Percentiles rank a stretch among this genome's conserved stretches.
phyloP scores from a whole-genome alignment of 2,329 filamentous ascomycete species.

The Pseudogymnoascus sp. region DNA sequence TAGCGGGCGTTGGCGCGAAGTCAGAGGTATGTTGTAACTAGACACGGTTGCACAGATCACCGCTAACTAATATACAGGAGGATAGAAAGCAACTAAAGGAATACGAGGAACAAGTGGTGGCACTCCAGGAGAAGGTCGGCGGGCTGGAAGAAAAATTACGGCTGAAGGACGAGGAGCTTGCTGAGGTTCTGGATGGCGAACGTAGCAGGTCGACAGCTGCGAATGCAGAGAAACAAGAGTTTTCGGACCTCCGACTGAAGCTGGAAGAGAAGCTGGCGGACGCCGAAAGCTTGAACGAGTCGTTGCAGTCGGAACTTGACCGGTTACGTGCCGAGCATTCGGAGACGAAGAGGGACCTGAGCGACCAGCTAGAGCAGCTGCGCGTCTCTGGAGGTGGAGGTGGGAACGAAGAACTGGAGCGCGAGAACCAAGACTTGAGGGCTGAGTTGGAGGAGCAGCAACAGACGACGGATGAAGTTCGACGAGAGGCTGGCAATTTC shows the following conservation, averaged over 20 bases:
- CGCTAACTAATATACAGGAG: slow-evolving; percentile 34
- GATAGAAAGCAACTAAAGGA: slow-evolving; percentile 69
- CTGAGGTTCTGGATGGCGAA: slow-evolving; percentile 49
- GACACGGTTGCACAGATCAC: neutral
- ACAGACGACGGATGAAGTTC: slow-evolving; percentile 77
- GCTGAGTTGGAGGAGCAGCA: slow-evolving; percentile 63
- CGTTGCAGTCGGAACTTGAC: slow-evolving; percentile 71
- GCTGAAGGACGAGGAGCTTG: slow-evolving; percentile 64
- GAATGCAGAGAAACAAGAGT: slow-evolving; percentile 61
- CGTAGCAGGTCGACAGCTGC: slow-evolving; percentile 43
- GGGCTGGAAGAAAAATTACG: slow-evolving; percentile 61
- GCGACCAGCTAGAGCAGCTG: slow-evolving; percentile 52
- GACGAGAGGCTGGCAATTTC: slow-evolving; percentile 73
- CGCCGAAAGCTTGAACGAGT: slow-evolving; percentile 69
- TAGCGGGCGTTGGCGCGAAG: slow-evolving; percentile 31
- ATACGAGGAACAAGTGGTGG: slow-evolving; percentile 69
- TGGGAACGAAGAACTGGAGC: slow-evolving; percentile 46
- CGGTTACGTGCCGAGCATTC: slow-evolving; percentile 61
- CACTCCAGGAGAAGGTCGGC: slow-evolving; percentile 66
- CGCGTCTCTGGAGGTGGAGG: slow-evolving; percentile 29
- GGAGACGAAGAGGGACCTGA: slow-evolving; percentile 52
- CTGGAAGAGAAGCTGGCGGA: slow-evolving; percentile 68
- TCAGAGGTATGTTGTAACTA: slow-evolving; percentile 31
- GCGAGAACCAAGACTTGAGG: slow-evolving; percentile 63
- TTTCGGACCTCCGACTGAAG: slow-evolving; percentile 53